Percentiles rank a stretch among this genome's conserved stretches.
phyloP scores from a whole-genome alignment of 805 yeast species.

The Saturnispora mendoncae region DNA sequence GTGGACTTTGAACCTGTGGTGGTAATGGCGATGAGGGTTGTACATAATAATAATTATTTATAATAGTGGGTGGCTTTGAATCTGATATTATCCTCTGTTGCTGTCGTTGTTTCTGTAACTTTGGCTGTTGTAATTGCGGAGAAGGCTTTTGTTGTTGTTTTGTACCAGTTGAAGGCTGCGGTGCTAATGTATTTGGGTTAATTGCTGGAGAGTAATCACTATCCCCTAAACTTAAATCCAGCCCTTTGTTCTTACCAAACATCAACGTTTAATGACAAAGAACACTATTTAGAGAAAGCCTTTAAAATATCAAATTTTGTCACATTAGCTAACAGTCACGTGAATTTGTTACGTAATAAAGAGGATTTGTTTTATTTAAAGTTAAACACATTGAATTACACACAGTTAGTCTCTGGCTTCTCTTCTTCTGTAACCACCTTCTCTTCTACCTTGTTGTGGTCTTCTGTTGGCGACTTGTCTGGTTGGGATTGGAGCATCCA shows the following conservation, averaged over 20 bases:
- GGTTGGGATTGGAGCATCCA: constrained; percentile 87
- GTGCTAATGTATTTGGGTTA: constrained; percentile 16
- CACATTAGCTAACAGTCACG: no score
- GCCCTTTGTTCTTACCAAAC: constrained; percentile 16
- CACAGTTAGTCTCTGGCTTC: constrained; percentile 29
- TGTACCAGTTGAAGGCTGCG: constrained; percentile 19
- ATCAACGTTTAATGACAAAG: constrained; percentile 8
- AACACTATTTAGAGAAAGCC: no score
- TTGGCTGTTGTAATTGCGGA: constrained; percentile 6
- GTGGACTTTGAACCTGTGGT: background rate
- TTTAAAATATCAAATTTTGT: no score
- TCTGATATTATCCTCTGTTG: background rate
- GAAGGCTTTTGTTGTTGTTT: background rate
- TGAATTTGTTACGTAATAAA: background rate
- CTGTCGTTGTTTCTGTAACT: background rate
- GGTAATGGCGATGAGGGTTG: constrained; percentile 11
- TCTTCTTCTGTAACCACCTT: constrained; percentile 62
- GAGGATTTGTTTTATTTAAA: constrained; percentile 1
- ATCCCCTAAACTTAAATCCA: constrained; percentile 12
- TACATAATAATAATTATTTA: constrained; percentile 18
- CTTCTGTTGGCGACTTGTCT: constrained; percentile 36
- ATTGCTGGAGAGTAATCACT: constrained; percentile 19
- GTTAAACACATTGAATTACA: constrained; percentile 10
- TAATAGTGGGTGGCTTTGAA: constrained; percentile 14
- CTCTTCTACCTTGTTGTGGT: constrained; percentile 35